Percentiles rank a stretch among this genome's conserved stretches.
These are phyloP conservation scores for Talaromyces liani DNA, from an alignment of 495 filamentous ascomycete species.

Conservation along the genomic window DNA sequence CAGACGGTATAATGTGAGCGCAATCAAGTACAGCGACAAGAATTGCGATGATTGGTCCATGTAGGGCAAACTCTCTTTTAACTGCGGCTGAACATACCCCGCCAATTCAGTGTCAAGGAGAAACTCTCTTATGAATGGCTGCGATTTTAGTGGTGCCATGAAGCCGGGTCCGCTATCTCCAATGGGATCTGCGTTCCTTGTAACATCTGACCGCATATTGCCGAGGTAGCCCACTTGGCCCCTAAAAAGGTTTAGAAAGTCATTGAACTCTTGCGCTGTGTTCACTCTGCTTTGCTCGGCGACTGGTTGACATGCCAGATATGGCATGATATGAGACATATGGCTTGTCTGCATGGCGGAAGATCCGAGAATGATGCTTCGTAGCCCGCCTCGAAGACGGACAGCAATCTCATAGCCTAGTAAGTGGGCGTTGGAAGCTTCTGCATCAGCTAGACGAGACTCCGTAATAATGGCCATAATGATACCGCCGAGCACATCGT, in stretches of 20 bases:
- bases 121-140: neutral
- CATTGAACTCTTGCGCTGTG: neutral
- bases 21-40: neutral
- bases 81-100: neutral
- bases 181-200: neutral
- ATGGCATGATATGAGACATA: neutral
- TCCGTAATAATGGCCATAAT: slow-evolving; percentile 3
- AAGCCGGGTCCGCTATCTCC: neutral
- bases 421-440: neutral
- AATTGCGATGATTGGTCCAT: neutral
- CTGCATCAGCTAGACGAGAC: neutral
- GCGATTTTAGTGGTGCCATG: neutral
- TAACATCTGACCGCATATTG: neutral
- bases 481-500: neutral
- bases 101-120: neutral
- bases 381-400: neutral
- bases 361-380: neutral
- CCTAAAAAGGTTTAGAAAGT: neutral
- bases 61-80: neutral
- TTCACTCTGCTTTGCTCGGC: neutral
- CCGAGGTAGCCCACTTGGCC: neutral
- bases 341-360: neutral
- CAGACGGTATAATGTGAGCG: neutral
- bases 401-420: neutral
- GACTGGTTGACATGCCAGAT: neutral